Evolutionary conservation across 169 alveolate species (phyloP), one percentile per base, ranked within the genome.

Genomic region (Eimeria zaria): DNA sequence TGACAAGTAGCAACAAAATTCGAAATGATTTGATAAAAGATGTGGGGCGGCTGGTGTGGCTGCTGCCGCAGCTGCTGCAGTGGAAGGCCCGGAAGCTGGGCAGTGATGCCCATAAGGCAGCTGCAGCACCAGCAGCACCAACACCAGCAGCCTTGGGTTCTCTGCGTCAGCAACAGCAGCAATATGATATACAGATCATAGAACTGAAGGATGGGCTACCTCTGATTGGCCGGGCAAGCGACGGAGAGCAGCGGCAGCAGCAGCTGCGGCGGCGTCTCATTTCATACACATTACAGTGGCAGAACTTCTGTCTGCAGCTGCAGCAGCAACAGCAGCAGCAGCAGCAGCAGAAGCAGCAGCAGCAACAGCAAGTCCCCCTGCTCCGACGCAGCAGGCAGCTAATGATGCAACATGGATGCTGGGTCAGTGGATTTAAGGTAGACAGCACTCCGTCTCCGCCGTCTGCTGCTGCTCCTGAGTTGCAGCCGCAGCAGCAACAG

Each of bases 31-130:
- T 87, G 64, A 62, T 87, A 41, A 87, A 87, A n/a, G 93, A 87
- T 87, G 67, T 87, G 2, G 93, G 93, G 41, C 80, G 93, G n/a
- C 83, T 87, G 80, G 83, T 87, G 83, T 87, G 93, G 93, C 93
- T 87, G 33, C 51, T 87, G 60, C 93, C 93, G 33, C 93, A 87
- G 93, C 93, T 87, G 93, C 93, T 87, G 83, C 93, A 87, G 64
- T 87, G 93, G 93, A 58, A 62, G 64, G 62, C 93, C 33, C 93
- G 93, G 93, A 58, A 20, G 22, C 22, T 62, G 81, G 0, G 62
- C 48, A 22, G 48, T 36, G 18, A 46, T n/a, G n/a, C n/a, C n/a
- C n/a, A n/a, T 4, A 36, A 39, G 33, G 39, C 9, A 30, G 36
- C 14, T 30, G 73, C 74, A 81, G 73, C 90, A 81, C 78, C 91